phyloP scores from a whole-genome alignment of 148 eudicot species.

The Limonium bicolor region DNA sequence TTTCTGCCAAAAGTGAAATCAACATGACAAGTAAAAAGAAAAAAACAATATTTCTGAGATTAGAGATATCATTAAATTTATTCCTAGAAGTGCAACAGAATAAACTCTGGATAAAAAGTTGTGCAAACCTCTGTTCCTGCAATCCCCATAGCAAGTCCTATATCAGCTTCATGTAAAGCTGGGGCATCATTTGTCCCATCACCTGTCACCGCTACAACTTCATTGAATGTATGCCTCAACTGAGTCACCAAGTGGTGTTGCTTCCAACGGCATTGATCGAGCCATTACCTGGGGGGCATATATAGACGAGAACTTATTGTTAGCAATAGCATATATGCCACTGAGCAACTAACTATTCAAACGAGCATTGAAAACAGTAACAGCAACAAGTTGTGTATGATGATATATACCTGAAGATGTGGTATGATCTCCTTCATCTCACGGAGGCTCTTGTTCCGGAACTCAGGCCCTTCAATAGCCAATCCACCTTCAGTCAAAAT shows the following conservation, averaged over 20 bases:
- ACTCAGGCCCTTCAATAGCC: conserved; percentile 66
- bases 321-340: no score
- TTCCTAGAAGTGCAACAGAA: neutral
- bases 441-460: conserved; percentile 28
- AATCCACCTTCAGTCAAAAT: conserved; percentile 53
- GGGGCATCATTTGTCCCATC: conserved; percentile 92
- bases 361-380: no score
- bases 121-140: conserved; percentile 66
- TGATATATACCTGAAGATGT: conserved; percentile 44
- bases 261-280: conserved; percentile 62
- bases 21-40: neutral
- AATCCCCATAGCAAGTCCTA: conserved; percentile 87
- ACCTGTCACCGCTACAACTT: conserved; percentile 83
- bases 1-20: neutral
- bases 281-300: conserved; percentile 47
- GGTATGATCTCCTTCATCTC: conserved; percentile 66
- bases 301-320: neutral
- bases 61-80: neutral
- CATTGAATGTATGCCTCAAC: conserved; percentile 27
- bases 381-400: no score
- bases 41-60: neutral
- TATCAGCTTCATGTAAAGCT: conserved; percentile 76
- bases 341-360: no score
- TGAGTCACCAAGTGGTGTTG: conserved; percentile 48
- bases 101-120: no score